These are phyloP conservation scores for Vaccinium darrowii DNA, from an alignment of 148 eudicot genomes.

Conservation along the genomic window DNA sequence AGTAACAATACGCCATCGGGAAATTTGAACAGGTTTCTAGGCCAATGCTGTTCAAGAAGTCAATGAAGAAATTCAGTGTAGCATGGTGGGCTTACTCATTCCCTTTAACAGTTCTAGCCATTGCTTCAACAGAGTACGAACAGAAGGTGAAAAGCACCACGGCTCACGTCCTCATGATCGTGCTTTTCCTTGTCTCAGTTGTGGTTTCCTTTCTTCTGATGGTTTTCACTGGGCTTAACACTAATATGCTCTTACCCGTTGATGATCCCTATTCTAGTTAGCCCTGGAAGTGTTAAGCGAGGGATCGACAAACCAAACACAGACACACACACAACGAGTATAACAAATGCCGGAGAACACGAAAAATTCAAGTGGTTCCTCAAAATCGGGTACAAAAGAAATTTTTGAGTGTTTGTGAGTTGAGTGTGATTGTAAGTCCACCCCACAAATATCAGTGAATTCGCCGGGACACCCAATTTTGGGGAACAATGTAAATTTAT, in stretches of 20 bases:
- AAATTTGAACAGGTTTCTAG: slow-evolving; percentile 44
- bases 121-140: slow-evolving; percentile 42
- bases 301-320: too few relatives aligned
- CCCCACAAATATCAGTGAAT: too few relatives aligned
- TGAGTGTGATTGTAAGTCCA: too few relatives aligned
- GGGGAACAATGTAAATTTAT: too few relatives aligned
- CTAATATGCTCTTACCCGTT: slow-evolving; percentile 16
- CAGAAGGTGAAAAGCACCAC: slow-evolving; percentile 27
- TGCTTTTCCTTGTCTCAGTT: slow-evolving; percentile 50
- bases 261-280: background rate
- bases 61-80: slow-evolving; percentile 39
- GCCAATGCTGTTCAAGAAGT: slow-evolving; percentile 54
- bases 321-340: too few relatives aligned
- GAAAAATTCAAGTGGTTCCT: too few relatives aligned
- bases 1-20: too few relatives aligned
- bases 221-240: slow-evolving; percentile 54
- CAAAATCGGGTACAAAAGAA: too few relatives aligned
- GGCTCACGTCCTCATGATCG: slow-evolving; percentile 39
- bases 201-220: slow-evolving; percentile 48
- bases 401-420: too few relatives aligned
- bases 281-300: background rate
- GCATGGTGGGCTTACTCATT: slow-evolving; percentile 83
- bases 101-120: slow-evolving; percentile 47
- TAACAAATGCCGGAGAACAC: too few relatives aligned
- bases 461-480: too few relatives aligned